Base-by-base conservation (phyloP, 495 filamentous ascomycete genomes). In the Aspergillus cavernicola region DNA sequence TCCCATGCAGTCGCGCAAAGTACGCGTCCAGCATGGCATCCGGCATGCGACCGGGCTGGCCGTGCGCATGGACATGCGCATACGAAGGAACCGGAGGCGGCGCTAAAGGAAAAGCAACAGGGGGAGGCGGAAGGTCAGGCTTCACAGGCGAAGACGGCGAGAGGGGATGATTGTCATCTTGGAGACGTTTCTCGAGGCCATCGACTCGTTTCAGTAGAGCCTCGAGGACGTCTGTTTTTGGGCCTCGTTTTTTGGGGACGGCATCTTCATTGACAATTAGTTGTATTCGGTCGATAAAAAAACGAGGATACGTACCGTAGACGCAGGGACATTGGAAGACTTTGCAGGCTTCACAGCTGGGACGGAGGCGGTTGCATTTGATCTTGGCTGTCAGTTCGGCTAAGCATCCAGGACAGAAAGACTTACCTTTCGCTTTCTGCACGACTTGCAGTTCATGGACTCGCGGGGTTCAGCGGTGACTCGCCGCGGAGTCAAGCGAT, bases 371-470 rank as follows among this genome's bases (percentile, higher is more conserved):
- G 70, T 91, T 92, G 70, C 89, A 95, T 71, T 95, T 95, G 75
- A 92, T 92, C 89, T 89, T 58, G 38, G 22, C 23, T 35, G 9
- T 48, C 11, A 37, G 53, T 50, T n/a, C 15, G 13, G 23, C 33
- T 38, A 19, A 20, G 4, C 12, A 23, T 13, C 32, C 40, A 13
- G 33, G 35, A 24, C 10, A 36, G 18, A 36, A 16, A 23, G 2
- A 23, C 12, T 2, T 19, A 90, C 88, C 77, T 95, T 95, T 62
- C 89, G 79, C 67, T 92, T 95, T 57, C 89, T 83, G 75, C 89
- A 95, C 19, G 86, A 90, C 66, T 95, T 92, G 81, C 89, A 95
- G 68, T 95, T 95, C 89, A 95, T 95, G 16, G 88, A 85, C 73
- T 92, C 88, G 58, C 88, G 84, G 19, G 86, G 87, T 62, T 91